Evolutionary conservation across 2,329 filamentous ascomycete species (phyloP), one percentile per base, ranked within the genome.

Genomic region (Tolypocladium sp.): DNA sequence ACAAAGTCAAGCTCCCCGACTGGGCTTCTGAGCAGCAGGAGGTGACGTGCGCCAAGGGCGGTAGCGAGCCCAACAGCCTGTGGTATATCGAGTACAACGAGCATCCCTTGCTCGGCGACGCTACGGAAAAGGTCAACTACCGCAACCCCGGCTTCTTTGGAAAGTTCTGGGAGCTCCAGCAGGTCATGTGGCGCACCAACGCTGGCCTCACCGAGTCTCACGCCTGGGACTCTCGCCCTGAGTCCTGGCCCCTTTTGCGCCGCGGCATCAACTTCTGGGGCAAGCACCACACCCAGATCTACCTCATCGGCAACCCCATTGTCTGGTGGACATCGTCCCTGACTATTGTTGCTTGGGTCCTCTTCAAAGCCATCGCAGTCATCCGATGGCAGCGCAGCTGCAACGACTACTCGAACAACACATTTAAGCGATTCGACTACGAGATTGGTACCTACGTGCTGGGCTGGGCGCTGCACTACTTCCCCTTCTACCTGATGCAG

Each of bases 221-320:
- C 71, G 91, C 92, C 57, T 99, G 95, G 94, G 94, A 99, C 73
- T 97, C 94, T 54, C 90, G 94, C 53, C 94, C 94, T 38, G 85
- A 86, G 40, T 93, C 92, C 8, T 99, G 94, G 94, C 94, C 94
- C 27, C 84, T 95, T 59, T 85, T 99, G 57, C 85, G 85, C 65
- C 91, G 94, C 63, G 94, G 94, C 68, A 99, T 99, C 82, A 99
- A 99, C 79, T 99, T 99, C 82, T 99, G 94, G 94, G 92, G 93
- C 65, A 92, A 89, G 69, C 83, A 97, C 69, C 83, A 96, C 73
- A 91, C 92, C 62, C 94, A 99, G 73, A 92, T 99, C 67, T 99
- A 99, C 74, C 87, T 99, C 25, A 87, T 97, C 59, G 94, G 94
- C 58, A 97, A 99, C 74, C 92, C 92, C 2, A 76, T 97, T 59